phyloP scores from a whole-genome alignment of 176 grass and related monocot species.

The Puccinellia tenuiflora region DNA sequence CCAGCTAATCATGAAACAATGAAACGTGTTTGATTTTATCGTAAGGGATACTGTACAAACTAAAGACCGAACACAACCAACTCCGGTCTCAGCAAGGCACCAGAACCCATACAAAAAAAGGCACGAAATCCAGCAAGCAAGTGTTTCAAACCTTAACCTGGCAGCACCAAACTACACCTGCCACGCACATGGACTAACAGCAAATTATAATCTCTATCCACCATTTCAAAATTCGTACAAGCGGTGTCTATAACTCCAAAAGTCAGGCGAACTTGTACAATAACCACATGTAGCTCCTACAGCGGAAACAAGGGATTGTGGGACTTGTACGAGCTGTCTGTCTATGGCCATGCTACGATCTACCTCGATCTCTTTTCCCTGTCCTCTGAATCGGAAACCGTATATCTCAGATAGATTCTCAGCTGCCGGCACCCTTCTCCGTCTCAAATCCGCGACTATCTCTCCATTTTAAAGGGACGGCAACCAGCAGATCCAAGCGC shows the following conservation, averaged over 20 bases:
- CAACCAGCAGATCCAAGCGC: neutral
- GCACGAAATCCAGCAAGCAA: neutral
- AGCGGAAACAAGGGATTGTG: neutral
- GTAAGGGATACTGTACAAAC: neutral
- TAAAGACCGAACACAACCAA: neutral
- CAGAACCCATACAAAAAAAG: neutral
- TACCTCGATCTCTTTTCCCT: neutral
- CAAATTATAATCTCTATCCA: neutral
- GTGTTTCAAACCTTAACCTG: neutral
- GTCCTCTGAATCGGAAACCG: neutral
- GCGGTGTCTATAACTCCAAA: neutral
- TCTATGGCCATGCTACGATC: neutral
- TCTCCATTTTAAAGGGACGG: neutral
- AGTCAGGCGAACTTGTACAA: neutral
- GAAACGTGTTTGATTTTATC: neutral
- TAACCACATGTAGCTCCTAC: neutral
- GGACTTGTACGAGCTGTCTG: neutral
- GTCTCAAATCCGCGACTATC: neutral
- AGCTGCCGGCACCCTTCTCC: neutral
- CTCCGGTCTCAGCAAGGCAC: neutral
- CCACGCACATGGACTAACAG: neutral
- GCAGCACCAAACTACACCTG: neutral
- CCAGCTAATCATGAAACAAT: neutral
- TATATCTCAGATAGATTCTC: neutral
- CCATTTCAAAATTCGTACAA: neutral